Evolutionary conservation across 495 filamentous ascomycete species (phyloP), one percentile per base, ranked within the genome.

Genomic region (Penicillium arizonense): DNA sequence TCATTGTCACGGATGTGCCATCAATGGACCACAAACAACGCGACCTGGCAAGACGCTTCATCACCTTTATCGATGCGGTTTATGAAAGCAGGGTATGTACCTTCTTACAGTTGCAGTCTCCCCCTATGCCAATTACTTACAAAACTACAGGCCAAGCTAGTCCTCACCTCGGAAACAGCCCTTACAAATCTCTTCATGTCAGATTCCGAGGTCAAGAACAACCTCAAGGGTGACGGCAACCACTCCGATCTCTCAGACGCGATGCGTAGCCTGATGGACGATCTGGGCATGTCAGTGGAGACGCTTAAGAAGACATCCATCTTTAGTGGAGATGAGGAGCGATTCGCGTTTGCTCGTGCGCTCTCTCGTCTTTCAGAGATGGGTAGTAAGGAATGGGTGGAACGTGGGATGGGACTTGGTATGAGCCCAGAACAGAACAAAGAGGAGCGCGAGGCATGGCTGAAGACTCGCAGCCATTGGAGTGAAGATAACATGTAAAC

Each of bases 31-130:
- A 87, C 52, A 81, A 80, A 26, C 80, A 89, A 62, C 82, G 94
- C n/a, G 94, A 98, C 76, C 78, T 95, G 11, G 94, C 95, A 1
- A 74, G 94, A 39, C 75, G 94, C 16, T 97, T 98, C 68, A 97
- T 98, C 58, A 98, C 94, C 0, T 96, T 98, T 59, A 87, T 98
- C 45, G 94, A 98, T 68, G 92, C 94, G 9, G 86, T 94, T 28
- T 98, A 98, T 72, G 94, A 90, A 58, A 83, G 78, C 55, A 71
- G 79, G 60, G 83, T 85, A 71, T 32, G 74, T 69, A n/a, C 21
- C 36, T 37, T n/a, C 32, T 21, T 20, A 36, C 47, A 26, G 16
- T 47, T 7, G 9, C 14, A 20, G 14, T n/a, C 40, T 12, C 13
- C 18, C 2, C 12, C 35, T 26, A 3, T 24, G 34, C 14, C 11